phyloP scores from a whole-genome alignment of 129 eudicot genomes.

The Ambrosia artemisiifolia region DNA sequence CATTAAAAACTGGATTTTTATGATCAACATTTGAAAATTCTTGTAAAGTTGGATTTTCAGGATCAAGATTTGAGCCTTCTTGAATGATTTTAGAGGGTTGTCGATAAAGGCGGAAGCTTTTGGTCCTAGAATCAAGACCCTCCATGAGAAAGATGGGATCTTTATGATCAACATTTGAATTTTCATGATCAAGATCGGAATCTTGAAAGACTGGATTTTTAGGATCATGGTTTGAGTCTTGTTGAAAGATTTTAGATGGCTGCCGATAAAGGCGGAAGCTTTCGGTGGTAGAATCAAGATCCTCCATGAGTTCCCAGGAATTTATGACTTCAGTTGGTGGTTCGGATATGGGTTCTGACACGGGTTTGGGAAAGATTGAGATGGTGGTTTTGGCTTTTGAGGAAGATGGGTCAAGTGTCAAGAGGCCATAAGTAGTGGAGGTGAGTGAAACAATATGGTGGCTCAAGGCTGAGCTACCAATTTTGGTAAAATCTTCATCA shows the following conservation, averaged over 20 bases:
- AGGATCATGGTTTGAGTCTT: conserved; percentile 13
- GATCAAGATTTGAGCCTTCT: conserved; percentile 13
- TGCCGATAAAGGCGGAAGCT: conserved; percentile 52
- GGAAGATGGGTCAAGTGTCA: conserved; percentile 55
- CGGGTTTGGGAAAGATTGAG: conserved; percentile 41
- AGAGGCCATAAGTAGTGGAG: conserved; percentile 86
- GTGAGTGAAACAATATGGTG: conserved; percentile 97
- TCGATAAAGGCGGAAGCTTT: too few relatives aligned
- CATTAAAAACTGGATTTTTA: conserved; percentile 10
- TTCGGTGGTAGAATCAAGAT: conserved; percentile 56
- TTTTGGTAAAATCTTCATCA: conserved; percentile 65
- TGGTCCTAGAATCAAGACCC: too few relatives aligned
- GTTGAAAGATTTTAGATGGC: conserved; percentile 30
- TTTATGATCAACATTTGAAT: conserved; percentile 12
- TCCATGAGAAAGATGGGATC: neutral
- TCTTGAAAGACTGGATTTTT: conserved; percentile 20
- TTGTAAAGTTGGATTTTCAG: neutral
- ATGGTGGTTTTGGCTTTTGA: conserved; percentile 8
- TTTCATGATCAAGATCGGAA: conserved; percentile 6
- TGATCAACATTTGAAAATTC: conserved; percentile 15
- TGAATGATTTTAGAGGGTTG: neutral
- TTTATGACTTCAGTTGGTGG: conserved; percentile 72
- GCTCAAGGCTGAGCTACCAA: conserved; percentile 55
- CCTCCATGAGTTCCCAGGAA: conserved; percentile 97
- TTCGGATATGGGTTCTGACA: conserved; percentile 29